Percentiles rank a stretch among this genome's conserved stretches.
Evolutionary conservation across 129 eudicot species (phyloP).

Genomic region (Deinandra increscens): DNA sequence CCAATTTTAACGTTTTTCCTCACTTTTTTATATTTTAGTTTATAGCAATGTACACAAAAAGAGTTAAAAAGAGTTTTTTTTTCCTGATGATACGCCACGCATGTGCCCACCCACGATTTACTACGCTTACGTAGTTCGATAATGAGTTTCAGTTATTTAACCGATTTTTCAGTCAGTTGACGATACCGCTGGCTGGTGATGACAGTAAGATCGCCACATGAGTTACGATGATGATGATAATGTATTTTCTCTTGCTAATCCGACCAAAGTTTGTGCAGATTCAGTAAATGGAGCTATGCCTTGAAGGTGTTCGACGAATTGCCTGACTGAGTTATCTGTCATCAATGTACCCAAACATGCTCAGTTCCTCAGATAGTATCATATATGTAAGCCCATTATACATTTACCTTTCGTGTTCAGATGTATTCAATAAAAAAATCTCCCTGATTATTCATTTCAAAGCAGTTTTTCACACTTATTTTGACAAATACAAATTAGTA

Average conservation of each 20-base stretch:
- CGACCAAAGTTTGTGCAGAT: background rate
- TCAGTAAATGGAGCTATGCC: constrained; percentile 6
- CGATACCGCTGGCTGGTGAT: background rate
- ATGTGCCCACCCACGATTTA: background rate
- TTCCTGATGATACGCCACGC: background rate
- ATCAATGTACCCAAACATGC: background rate
- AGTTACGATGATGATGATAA: constrained; percentile 2
- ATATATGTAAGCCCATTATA: background rate
- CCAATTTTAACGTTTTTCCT: no score
- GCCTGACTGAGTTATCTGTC: constrained; percentile 7
- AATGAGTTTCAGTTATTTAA: background rate
- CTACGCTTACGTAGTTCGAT: background rate
- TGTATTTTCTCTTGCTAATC: background rate
- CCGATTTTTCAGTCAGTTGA: background rate
- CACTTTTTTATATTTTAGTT: no score
- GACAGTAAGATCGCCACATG: background rate
- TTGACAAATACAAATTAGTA: no score
- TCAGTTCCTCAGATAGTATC: constrained; percentile 6
- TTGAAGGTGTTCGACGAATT: constrained; percentile 23
- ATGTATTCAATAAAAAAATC: background rate
- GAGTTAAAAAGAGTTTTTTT: no score
- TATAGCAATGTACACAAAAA: no score
- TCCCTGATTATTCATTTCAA: background rate
- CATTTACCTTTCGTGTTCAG: background rate
- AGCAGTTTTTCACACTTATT: no score